Conservation (phyloP, 108 stramenopile genomes). For the Conticribra weissflogii region DNA sequence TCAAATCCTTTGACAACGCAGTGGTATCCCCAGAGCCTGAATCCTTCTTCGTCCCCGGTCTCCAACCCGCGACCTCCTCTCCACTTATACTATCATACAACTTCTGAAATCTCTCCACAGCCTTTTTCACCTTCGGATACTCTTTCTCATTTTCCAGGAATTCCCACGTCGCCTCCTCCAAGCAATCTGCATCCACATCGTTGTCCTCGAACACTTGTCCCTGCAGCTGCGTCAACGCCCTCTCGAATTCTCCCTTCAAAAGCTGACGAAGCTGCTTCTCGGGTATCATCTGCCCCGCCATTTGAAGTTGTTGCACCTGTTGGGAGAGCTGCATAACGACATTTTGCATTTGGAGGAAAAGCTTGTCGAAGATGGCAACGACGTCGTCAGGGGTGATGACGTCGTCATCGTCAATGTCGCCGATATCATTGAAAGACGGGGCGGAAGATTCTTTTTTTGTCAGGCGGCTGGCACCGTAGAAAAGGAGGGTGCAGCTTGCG, state of each 20-base stretch:
- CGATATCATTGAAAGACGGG: slow-evolving; percentile 51
- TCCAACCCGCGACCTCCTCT: slow-evolving; percentile 70
- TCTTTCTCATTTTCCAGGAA: slow-evolving; percentile 66
- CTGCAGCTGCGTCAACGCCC: slow-evolving; percentile 68
- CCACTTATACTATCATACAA: slow-evolving; percentile 86
- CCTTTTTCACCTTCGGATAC: slow-evolving; percentile 72
- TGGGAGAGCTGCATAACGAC: slow-evolving; percentile 82
- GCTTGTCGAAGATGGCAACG: slow-evolving; percentile 75
- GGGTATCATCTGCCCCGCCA: slow-evolving; percentile 84
- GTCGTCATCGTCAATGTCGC: slow-evolving; percentile 64
- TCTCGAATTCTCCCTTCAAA: slow-evolving; percentile 78
- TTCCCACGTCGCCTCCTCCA: slow-evolving; percentile 91
- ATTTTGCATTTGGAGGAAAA: slow-evolving; percentile 86
- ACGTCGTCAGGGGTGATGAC: slow-evolving; percentile 80
- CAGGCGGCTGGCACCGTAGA: slow-evolving; percentile 42
- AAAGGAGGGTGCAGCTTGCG: slow-evolving; percentile 39
- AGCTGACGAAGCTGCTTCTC: slow-evolving; percentile 75
- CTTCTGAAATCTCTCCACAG: slow-evolving; percentile 87
- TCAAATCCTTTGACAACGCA: slow-evolving; percentile 50
- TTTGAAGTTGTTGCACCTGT: slow-evolving; percentile 86
- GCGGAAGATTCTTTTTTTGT: slow-evolving; percentile 10
- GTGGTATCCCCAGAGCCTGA: slow-evolving; percentile 15
- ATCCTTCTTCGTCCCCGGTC: slow-evolving; percentile 49
- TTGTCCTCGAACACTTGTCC: slow-evolving; percentile 70
- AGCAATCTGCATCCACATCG: slow-evolving; percentile 87